phyloP scores from a whole-genome alignment of 352 stramenopile genomes.

The Phytopythium helicoides region DNA sequence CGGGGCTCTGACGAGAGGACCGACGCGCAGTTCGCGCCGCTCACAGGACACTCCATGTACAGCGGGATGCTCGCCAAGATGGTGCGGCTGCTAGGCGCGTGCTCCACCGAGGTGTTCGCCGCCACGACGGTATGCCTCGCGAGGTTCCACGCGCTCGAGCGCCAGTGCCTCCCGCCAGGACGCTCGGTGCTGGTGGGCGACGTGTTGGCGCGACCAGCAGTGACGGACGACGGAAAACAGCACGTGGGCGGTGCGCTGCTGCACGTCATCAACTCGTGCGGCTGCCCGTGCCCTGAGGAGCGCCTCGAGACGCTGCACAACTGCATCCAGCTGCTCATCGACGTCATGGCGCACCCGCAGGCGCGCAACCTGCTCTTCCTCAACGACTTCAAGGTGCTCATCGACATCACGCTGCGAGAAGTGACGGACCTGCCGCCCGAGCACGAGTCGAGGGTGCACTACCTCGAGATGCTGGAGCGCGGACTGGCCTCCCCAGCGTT shows the following conservation, averaged over 20 bases:
- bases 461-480: slow-evolving; percentile 46
- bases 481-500: slow-evolving; percentile 44
- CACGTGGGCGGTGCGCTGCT: slow-evolving; percentile 64
- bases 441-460: slow-evolving; percentile 36
- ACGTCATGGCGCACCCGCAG: slow-evolving; percentile 46
- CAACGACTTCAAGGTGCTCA: slow-evolving; percentile 74
- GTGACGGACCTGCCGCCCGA: slow-evolving; percentile 56
- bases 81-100: slow-evolving; percentile 45
- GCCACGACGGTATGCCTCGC: slow-evolving; percentile 56
- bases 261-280: slow-evolving; percentile 81
- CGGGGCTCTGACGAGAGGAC: not conserved
- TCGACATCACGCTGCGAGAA: slow-evolving; percentile 69
- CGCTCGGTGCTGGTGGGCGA: slow-evolving; percentile 43
- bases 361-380: slow-evolving; percentile 54
- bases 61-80: slow-evolving; percentile 59
- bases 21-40: slow-evolving; percentile 25
- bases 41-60: slow-evolving; percentile 57
- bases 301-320: slow-evolving; percentile 47
- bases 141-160: slow-evolving; percentile 56
- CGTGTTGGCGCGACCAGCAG: slow-evolving; percentile 29
- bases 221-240: slow-evolving; percentile 49
- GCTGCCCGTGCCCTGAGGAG: slow-evolving; percentile 48
- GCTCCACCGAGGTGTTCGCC: slow-evolving; percentile 67
- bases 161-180: not conserved
- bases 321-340: slow-evolving; percentile 42